Evolutionary conservation across 352 stramenopile genomes (phyloP).

Genomic region (Phytophthora boehmeriae): DNA sequence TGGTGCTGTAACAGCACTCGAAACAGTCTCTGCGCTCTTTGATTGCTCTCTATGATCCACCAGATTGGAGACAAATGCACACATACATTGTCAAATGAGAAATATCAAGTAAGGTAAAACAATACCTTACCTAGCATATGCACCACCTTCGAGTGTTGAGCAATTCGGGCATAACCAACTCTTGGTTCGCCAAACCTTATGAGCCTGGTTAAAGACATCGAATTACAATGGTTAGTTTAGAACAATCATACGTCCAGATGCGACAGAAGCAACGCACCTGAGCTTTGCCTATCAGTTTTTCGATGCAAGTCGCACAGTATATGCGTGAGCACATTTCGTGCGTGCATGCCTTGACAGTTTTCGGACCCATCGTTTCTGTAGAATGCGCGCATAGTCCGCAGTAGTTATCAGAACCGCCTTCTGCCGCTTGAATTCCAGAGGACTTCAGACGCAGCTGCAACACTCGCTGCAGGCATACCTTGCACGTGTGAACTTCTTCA

Average conservation of each 20-base stretch:
- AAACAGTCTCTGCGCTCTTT: too few relatives aligned
- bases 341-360: slow-evolving; percentile 44
- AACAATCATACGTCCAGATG: too few relatives aligned
- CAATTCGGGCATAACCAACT: slow-evolving; percentile 75
- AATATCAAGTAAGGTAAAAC: too few relatives aligned
- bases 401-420: slow-evolving; percentile 29
- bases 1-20: too few relatives aligned
- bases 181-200: slow-evolving; percentile 63
- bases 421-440: slow-evolving; percentile 3
- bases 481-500: slow-evolving; percentile 57
- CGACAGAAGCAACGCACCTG: slow-evolving; percentile 35
- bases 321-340: slow-evolving; percentile 53
- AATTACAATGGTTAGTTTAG: too few relatives aligned
- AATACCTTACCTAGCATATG: background rate
- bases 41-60: background rate
- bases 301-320: slow-evolving; percentile 63
- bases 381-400: slow-evolving; percentile 58
- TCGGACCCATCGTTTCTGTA: slow-evolving; percentile 26
- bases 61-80: slow-evolving; percentile 1
- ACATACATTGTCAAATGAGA: too few relatives aligned
- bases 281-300: slow-evolving; percentile 67
- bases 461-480: slow-evolving; percentile 66
- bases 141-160: slow-evolving; percentile 28
- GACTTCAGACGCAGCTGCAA: slow-evolving; percentile 46
- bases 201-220: too few relatives aligned